These are phyloP conservation scores for Penstemon newberryi DNA, from an alignment of 257 asterid species.

Conservation along the genomic window DNA sequence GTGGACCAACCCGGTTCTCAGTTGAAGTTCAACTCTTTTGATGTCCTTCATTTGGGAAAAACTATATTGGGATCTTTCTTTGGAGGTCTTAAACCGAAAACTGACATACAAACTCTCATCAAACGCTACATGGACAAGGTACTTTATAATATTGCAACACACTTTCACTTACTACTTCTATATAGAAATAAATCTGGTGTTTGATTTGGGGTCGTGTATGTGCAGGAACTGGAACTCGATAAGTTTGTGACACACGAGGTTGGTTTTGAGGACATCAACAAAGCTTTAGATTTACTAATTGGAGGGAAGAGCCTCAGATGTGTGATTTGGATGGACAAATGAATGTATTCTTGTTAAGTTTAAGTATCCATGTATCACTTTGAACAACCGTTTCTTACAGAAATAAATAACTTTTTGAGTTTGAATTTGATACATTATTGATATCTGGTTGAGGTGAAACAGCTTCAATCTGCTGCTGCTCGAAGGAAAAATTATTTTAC, in stretches of 20 bases:
- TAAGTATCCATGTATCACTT: background rate
- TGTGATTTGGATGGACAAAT: slow-evolving; percentile 89
- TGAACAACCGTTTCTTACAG: no score
- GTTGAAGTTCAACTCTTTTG: slow-evolving; percentile 42
- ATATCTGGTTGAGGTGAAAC: no score
- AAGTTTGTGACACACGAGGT: slow-evolving; percentile 86
- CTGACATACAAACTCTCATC: slow-evolving; percentile 65
- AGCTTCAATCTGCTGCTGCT: no score
- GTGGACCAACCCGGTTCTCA: slow-evolving; percentile 56
- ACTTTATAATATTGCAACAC: background rate
- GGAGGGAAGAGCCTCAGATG: slow-evolving; percentile 78
- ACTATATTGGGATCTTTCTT: slow-evolving; percentile 53
- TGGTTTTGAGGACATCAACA: slow-evolving; percentile 59
- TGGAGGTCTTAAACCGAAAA: slow-evolving; percentile 82
- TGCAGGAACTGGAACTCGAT: slow-evolving; percentile 69
- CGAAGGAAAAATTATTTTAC: no score
- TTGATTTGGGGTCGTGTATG: slow-evolving; percentile 2
- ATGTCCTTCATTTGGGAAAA: slow-evolving; percentile 50
- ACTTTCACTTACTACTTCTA: background rate
- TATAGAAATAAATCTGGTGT: background rate
- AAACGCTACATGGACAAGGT: slow-evolving; percentile 68
- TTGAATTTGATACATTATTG: no score
- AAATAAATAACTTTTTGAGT: no score
- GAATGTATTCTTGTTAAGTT: background rate
- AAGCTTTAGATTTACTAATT: slow-evolving; percentile 66